These are phyloP conservation scores for Funneliformis mosseae DNA, from an alignment of 192 early-diverging fungal genomes.

Conservation along the genomic window DNA sequence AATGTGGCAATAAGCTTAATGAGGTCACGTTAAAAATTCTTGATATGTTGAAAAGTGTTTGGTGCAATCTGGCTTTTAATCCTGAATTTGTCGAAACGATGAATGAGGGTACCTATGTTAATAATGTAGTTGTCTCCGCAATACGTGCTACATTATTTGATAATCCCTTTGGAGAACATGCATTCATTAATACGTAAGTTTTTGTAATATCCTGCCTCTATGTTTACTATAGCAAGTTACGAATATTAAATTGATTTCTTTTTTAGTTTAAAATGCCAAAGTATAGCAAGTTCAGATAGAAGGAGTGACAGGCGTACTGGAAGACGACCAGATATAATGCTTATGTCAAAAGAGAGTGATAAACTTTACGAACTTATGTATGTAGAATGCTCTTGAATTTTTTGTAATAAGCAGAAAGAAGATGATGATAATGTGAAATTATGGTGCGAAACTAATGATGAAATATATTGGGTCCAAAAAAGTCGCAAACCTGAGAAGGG, in stretches of 20 bases:
- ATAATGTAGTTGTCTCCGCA: slow-evolving; percentile 14
- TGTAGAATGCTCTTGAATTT: background rate
- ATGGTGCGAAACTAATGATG: slow-evolving; percentile 16
- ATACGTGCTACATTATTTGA: slow-evolving; percentile 2
- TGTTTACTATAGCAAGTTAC: too few relatives aligned
- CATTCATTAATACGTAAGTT: too few relatives aligned
- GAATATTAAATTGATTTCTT: too few relatives aligned
- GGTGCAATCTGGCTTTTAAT: slow-evolving; percentile 3
- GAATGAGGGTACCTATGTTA: slow-evolving; percentile 13
- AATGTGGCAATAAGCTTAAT: background rate
- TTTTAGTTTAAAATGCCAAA: slow-evolving; percentile 13
- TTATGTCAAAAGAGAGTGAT: background rate
- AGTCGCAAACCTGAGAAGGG: slow-evolving; percentile 8
- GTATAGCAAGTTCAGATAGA: slow-evolving; percentile 16
- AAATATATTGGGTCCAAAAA: slow-evolving; percentile 10
- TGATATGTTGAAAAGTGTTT: slow-evolving; percentile 7
- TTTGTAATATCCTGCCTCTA: too few relatives aligned
- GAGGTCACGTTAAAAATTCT: background rate
- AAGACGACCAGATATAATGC: slow-evolving; percentile 24
- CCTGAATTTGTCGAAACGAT: background rate
- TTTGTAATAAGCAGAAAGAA: slow-evolving; percentile 6
- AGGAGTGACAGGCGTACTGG: background rate
- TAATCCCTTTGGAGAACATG: too few relatives aligned
- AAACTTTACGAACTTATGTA: slow-evolving; percentile 5
- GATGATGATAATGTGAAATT: slow-evolving; percentile 7